A percentile compares a stretch with the other conserved stretches of the same genome.
Evolutionary conservation across 2,329 filamentous ascomycete species (phyloP).

Genomic region (Neocatenulostroma microsporum): DNA sequence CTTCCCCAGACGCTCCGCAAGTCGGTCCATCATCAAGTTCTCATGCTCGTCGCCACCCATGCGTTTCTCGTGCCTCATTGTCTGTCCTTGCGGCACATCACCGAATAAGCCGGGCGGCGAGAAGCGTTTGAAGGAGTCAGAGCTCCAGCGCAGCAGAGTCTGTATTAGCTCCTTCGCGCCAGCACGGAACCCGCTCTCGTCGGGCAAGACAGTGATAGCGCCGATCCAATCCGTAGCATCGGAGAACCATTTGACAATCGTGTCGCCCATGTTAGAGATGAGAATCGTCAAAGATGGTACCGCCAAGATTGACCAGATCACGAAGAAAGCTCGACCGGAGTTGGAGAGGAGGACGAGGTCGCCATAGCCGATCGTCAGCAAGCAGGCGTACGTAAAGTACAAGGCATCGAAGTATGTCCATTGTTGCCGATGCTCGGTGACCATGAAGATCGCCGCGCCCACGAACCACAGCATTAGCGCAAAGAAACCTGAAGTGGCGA

Average conservation of each 20-base stretch:
- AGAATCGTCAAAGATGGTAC: conserved; percentile 49
- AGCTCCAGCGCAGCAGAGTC: conserved; percentile 3
- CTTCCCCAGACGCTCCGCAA: conserved; percentile 20
- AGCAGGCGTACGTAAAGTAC: conserved; percentile 47
- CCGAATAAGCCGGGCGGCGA: conserved; percentile 13
- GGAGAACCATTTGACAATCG: conserved; percentile 47
- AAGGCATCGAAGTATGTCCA: conserved; percentile 48
- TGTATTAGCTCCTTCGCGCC: conserved; percentile 23
- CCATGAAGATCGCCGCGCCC: conserved; percentile 45
- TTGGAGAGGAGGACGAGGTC: conserved; percentile 35
- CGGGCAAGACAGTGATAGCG: conserved; percentile 47
- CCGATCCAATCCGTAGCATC: conserved; percentile 51
- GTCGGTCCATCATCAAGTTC: conserved; percentile 13
- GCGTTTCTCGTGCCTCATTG: conserved; percentile 9
- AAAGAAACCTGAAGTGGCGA: conserved; percentile 31
- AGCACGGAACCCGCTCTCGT: conserved; percentile 35
- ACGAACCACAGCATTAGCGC: conserved; percentile 41
- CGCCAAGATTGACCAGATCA: conserved; percentile 50
- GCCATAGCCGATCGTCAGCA: conserved; percentile 51
- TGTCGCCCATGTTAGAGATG: conserved; percentile 49
- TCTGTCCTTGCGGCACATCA: conserved; percentile 7
- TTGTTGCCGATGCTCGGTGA: conserved; percentile 38
- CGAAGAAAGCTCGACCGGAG: conserved; percentile 48
- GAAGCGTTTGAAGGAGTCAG: conserved; percentile 13
- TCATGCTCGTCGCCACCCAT: conserved; percentile 16